Base-by-base conservation (phyloP, 768 basidiomycete genomes). In the Krasilnikovozyma curviuscula region DNA sequence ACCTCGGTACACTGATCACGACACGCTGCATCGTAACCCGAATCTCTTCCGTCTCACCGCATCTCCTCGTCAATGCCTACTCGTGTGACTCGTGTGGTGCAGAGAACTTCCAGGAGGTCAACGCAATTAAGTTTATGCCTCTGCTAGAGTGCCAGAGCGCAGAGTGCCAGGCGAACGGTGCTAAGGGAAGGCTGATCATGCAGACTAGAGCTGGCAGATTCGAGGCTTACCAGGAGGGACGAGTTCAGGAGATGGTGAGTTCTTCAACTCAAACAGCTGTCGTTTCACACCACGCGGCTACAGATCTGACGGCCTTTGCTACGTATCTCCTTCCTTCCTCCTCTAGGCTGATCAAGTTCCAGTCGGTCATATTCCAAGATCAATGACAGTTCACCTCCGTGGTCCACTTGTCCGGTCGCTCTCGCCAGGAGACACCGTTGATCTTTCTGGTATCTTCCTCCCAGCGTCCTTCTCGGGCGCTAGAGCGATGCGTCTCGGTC, bases 21-120 rank as follows among this genome's bases (percentile, higher is more conserved):
- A 83, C 91, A 54, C 83, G 89, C 34, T 93, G 93, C 47, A 97
- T 98, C 56, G 86, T 97, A 45, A 98, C 88, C 27, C 86, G 93
- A 53, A 88, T 98, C 3, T 95, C 89, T 3, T 93, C 97, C 69
- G 93, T 98, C 62, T 97, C 97, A 62, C 93, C 93, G 9, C 76
- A 97, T 16, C 74, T 98, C 13, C 80, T 84, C 61, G 88, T 97
- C 59, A 93, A 91, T 65, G 93, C 91, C 27, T 98, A 97, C 65
- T 89, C 86, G 0, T 97, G 93, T 67, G 93, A 97, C 61, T 78
- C 85, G 51, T 98, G 93, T 63, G 93, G 93, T 38, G 84, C 86
- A 35, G 93, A 98, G 65, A 91, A 88, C 25, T 98, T 98, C 71
- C 89, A 97, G 64, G 88, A 97, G 59, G 88, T 98, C 49, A 78